phyloP scores from a whole-genome alignment of 1,284 basidiomycete species.

The Meira miltonrushii region DNA sequence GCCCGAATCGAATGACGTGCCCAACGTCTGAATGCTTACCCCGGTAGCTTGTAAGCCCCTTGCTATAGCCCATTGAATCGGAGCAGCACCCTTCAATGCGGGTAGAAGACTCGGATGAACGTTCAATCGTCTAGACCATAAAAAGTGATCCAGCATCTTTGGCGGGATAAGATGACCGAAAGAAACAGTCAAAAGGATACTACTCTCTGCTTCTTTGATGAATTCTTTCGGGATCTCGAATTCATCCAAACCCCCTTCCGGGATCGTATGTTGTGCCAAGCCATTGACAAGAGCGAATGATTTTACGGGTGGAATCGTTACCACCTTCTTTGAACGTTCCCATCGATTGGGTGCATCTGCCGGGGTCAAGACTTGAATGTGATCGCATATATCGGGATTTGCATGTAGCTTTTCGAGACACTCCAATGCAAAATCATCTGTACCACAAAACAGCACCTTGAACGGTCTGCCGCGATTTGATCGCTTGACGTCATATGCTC shows the following conservation, averaged over 20 bases:
- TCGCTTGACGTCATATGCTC: not conserved
- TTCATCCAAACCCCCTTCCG: constrained; percentile 18
- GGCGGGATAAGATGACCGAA: constrained; percentile 82
- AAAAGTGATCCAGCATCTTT: constrained; percentile 65
- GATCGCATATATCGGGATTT: constrained; percentile 4
- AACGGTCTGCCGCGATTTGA: constrained; percentile 14
- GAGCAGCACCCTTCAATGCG: constrained; percentile 81
- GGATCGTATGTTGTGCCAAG: constrained; percentile 22
- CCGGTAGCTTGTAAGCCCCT: constrained; percentile 23
- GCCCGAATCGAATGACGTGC: constrained; percentile 34
- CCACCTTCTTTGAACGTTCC: not conserved
- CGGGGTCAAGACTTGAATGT: constrained; percentile 59
- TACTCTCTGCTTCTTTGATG: constrained; percentile 36
- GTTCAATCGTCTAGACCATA: constrained; percentile 66
- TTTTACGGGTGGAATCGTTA: constrained; percentile 24
- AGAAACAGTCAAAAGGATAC: constrained; percentile 76
- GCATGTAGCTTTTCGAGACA: constrained; percentile 21
- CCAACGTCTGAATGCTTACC: constrained; percentile 37
- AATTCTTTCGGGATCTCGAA: constrained; percentile 25
- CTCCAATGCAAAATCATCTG: constrained; percentile 34
- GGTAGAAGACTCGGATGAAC: constrained; percentile 88
- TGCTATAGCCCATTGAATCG: constrained; percentile 75
- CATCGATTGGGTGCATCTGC: constrained; percentile 53
- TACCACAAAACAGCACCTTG: constrained; percentile 48
- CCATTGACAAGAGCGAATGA: constrained; percentile 23